A percentile compares a stretch with the other conserved stretches of the same genome.
phyloP scores from a whole-genome alignment of 1,284 basidiomycete genomes.

The Phlebopus sp. region DNA sequence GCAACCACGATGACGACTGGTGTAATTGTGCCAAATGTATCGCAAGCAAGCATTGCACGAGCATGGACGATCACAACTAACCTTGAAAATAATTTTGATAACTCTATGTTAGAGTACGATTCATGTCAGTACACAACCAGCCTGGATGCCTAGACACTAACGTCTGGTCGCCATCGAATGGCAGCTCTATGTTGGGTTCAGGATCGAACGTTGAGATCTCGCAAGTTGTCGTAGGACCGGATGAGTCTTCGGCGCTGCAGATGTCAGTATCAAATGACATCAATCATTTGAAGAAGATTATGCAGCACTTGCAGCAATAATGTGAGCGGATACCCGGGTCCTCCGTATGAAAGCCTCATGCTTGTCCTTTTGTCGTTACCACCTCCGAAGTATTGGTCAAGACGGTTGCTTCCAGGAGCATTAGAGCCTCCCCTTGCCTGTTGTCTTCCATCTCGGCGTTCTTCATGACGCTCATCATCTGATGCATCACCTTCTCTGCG shows the following conservation, averaged over 20 bases:
- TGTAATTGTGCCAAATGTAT: neutral
- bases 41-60: neutral
- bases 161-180: constrained; percentile 71
- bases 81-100: constrained; percentile 86
- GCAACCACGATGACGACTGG: constrained; percentile 75
- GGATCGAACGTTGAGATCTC: constrained; percentile 86
- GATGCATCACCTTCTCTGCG: constrained; percentile 48
- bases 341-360: constrained; percentile 82
- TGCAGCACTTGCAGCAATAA: constrained; percentile 70
- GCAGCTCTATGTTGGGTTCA: constrained; percentile 76
- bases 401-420: constrained; percentile 18
- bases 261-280: neutral
- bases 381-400: constrained; percentile 52
- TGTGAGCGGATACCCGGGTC: constrained; percentile 75
- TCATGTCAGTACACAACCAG: neutral
- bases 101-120: constrained; percentile 42
- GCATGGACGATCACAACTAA: constrained; percentile 25
- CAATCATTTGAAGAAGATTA: constrained; percentile 2
- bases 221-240: constrained; percentile 85
- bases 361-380: constrained; percentile 67
- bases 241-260: constrained; percentile 75
- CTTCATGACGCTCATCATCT: constrained; percentile 42
- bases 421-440: constrained; percentile 17
- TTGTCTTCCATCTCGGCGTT: constrained; percentile 20
- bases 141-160: constrained; percentile 35